These are phyloP conservation scores for Pythium periplocum DNA, from an alignment of 352 stramenopile species.

Conservation along the genomic window DNA sequence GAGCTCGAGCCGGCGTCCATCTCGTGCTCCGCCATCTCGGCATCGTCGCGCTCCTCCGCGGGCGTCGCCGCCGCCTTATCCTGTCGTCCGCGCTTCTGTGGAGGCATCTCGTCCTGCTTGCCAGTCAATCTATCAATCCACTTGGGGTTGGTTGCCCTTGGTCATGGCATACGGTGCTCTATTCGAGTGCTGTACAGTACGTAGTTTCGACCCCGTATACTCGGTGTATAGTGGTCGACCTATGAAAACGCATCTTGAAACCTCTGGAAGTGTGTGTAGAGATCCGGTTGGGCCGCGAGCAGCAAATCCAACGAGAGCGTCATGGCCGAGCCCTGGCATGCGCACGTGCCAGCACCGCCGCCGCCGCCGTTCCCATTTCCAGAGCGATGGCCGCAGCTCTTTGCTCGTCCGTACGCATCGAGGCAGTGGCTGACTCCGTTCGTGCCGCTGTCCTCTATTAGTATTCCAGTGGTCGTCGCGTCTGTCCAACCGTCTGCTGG, in stretches of 20 bases:
- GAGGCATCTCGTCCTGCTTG: slow-evolving; percentile 15
- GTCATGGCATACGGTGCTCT: background rate
- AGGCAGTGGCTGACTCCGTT: slow-evolving; percentile 43
- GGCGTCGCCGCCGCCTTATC: slow-evolving; percentile 19
- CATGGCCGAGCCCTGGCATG: too few species aligned
- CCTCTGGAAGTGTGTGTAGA: too few species aligned
- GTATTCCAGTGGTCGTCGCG: too few species aligned
- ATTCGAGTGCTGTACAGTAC: slow-evolving; percentile 3
- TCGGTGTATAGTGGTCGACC: too few species aligned
- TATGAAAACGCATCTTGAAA: too few species aligned
- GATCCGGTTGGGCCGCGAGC: too few species aligned
- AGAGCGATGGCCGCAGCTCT: slow-evolving; percentile 49
- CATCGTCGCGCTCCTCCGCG: slow-evolving; percentile 27
- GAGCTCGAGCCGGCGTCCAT: slow-evolving; percentile 9
- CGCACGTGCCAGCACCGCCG: background rate
- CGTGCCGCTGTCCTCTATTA: slow-evolving; percentile 1
- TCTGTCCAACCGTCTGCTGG: too few species aligned
- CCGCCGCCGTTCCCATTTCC: slow-evolving; percentile 79
- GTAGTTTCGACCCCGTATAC: too few species aligned
- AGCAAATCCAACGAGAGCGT: too few species aligned
- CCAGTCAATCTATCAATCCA: too few species aligned
- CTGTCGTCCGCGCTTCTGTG: slow-evolving; percentile 28
- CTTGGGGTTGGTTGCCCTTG: slow-evolving; percentile 7
- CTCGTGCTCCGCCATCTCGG: slow-evolving; percentile 43
- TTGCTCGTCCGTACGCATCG: slow-evolving; percentile 2